Base-by-base conservation (phyloP, 345 rosid species). In the Lepidium didymum region DNA sequence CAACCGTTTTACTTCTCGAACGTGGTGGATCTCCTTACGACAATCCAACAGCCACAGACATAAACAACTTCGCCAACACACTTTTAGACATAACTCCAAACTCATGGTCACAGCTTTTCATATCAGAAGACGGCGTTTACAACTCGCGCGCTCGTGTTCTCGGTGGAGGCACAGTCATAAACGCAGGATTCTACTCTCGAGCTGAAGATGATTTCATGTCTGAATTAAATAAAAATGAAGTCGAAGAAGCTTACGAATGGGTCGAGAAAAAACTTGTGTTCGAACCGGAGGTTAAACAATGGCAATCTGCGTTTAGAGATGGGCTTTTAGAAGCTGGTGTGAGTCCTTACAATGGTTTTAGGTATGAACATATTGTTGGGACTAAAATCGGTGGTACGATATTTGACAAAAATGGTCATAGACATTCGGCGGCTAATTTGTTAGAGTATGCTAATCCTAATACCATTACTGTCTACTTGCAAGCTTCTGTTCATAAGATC, bases 361-460 rank as follows among this genome's bases (percentile, higher is more conserved):
- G 88, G 4, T 88, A 68, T 37, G 80, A 66, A 11, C 91, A 91
- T 58, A 8, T 80, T 1, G 38, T 60, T 12, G 91, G 97, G 31
- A 91, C 96, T 7, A 88, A 88, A 47, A 27, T 77, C 3, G 82
- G 89, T 1, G 92, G 96, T 25, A 77, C 87, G 10, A 85, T 82
- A 19, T 85, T 91, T 54, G 91, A 91, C 25, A 13, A 6, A 33
- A 56, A 68, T 29, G 89, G 92, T 19, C 87, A 67, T 8, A 75
- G 97, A 55, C 92, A 86, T 69, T 82, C 88, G 11, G 86, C 92
- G 3, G 97, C 91, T 4, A 74, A 91, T 59, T 71, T 91, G 68
- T 74, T 90, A 43, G 91, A 86, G 49, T 86, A 90, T 56, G 94
- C 95, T 41, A 60, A 69, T 43, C 85, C 85, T 0, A 35, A 51